Evolutionary conservation across 202 grass and related monocot genomes (phyloP).

Genomic region (Elaeis oleifera): DNA sequence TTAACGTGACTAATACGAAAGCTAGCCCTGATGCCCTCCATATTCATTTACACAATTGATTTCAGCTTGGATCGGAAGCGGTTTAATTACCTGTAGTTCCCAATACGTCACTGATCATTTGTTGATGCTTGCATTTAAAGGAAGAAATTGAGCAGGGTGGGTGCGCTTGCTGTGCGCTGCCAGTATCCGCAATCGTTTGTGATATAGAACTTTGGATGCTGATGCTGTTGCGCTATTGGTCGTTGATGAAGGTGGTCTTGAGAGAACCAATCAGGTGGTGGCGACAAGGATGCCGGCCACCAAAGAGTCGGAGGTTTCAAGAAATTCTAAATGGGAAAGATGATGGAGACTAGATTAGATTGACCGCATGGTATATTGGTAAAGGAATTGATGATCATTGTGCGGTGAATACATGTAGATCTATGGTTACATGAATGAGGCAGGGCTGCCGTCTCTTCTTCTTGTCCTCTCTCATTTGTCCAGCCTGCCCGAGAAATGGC

Average conservation of each 20-base stretch:
- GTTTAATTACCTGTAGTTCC: neutral
- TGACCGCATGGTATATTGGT: too few species aligned
- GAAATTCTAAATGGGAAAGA: too few species aligned
- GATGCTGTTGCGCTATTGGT: conserved; percentile 28
- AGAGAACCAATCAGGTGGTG: neutral
- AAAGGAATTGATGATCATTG: too few species aligned
- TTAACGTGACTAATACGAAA: conserved; percentile 26
- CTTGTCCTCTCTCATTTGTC: too few species aligned
- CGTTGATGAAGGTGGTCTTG: conserved; percentile 3
- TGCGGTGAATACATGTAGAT: too few species aligned
- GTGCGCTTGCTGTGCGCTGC: neutral
- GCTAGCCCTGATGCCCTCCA: neutral
- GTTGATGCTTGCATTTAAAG: conserved; percentile 15
- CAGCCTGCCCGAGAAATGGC: neutral
- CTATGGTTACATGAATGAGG: too few species aligned
- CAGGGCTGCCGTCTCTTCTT: too few species aligned
- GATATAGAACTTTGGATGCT: conserved; percentile 20
- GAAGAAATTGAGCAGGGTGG: conserved; percentile 21
- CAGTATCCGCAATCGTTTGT: conserved; percentile 3
- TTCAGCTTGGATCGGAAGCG: neutral
- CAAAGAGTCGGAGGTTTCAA: too few species aligned
- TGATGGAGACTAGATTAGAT: too few species aligned
- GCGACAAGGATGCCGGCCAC: neutral
- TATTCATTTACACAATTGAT: too few species aligned
- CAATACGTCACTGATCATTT: neutral